Base-by-base conservation (phyloP, 1,284 basidiomycete genomes). In the Ganoderma resinaceum region DNA sequence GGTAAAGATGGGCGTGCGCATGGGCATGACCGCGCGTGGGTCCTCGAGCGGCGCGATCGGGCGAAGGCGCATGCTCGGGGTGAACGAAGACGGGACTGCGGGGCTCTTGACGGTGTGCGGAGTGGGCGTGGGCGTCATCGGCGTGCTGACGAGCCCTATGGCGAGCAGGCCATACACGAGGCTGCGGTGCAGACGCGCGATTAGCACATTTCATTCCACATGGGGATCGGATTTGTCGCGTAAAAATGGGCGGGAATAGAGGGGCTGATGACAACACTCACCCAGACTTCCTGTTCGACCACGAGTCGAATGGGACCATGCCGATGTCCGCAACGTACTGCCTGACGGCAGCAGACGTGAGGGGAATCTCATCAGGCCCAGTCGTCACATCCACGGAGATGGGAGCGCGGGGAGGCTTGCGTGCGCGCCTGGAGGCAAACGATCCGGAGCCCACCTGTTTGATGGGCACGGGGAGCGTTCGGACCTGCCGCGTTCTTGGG, bases 241-340 rank as follows among this genome's bases (percentile, higher is more conserved):
- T 33, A 35, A 38, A 29, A 8, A 16, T 18, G 49, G 18, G 23
- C 40, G 65, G 38, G n/a, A 38, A 14, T 42, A 46, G 43, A 52
- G 12, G 14, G 6, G 20, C n/a, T 43, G 49, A 37, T 16, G 37
- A 11, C 6, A 38, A 6, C 26, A 59, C 71, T 63, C 70, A 73
- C 74, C 73, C 66, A 9, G 72, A 66, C 67, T 73, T 73, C 71
- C 74, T 77, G 67, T 71, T 73, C 7, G 74, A 70, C 75, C 75
- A 76, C 1, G 73, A 74, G 40, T 76, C 74, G 66, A 71, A 76
- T 14, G 76, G 66, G 1, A 74, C 73, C 75, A 77, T 76, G 37
- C 76, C 75, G 53, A 76, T 73, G 65, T 77, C 74, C 9, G 67
- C 60, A 42, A 70, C 65, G 40, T 71, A 70, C 60, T 73, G 69